These are phyloP conservation scores for Populus trichocarpa DNA, from an alignment of 441 rosid species.

Conservation along the genomic window DNA sequence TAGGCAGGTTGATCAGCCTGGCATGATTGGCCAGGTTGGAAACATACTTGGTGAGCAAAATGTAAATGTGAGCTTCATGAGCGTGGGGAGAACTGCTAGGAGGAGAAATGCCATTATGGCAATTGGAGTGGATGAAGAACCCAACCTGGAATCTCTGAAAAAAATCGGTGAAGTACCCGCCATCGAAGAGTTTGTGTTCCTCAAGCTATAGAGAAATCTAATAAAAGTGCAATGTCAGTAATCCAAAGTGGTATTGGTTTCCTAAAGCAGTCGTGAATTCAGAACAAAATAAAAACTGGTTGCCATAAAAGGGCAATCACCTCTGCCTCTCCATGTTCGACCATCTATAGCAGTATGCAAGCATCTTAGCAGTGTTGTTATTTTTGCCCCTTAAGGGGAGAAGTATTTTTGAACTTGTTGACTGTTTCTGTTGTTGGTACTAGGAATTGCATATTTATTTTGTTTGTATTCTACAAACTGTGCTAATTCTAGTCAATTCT, in stretches of 20 bases:
- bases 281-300: background rate
- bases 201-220: conserved; percentile 40
- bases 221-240: background rate
- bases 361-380: background rate
- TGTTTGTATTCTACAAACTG: background rate
- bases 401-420: background rate
- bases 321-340: background rate
- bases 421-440: background rate
- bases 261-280: background rate
- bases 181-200: conserved; percentile 81
- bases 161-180: conserved; percentile 67
- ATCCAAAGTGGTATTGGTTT: background rate
- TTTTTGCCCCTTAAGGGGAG: background rate
- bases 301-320: background rate
- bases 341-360: background rate
- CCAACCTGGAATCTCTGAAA: conserved; percentile 51
- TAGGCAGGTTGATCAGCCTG: conserved; percentile 90
- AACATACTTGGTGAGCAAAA: conserved; percentile 70
- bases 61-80: conserved; percentile 89
- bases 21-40: conserved; percentile 86
- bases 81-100: conserved; percentile 72
- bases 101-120: conserved; percentile 90
- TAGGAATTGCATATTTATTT: background rate
- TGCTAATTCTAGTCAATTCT: background rate
- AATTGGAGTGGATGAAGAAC: conserved; percentile 90